phyloP scores from a whole-genome alignment of 345 rosid species.

The Lagerstroemia speciosa region DNA sequence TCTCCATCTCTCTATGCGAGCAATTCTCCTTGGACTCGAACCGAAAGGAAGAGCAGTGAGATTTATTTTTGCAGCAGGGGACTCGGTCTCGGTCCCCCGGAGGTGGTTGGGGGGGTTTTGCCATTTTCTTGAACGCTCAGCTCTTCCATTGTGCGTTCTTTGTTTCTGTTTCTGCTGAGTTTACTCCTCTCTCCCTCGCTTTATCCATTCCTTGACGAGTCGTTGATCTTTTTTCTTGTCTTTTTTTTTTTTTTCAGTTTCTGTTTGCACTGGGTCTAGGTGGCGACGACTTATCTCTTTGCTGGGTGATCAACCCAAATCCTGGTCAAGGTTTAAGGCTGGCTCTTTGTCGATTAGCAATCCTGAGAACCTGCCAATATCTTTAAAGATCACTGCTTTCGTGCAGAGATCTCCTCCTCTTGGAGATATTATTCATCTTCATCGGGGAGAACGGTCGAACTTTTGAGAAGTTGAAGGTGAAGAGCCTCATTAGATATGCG shows the following conservation, averaged over 20 bases:
- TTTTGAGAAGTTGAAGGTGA: not conserved
- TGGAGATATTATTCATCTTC: not conserved
- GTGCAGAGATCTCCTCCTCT: not conserved
- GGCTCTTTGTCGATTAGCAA: not conserved
- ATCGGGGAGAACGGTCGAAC: not conserved
- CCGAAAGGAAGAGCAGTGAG: not conserved
- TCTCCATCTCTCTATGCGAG: not conserved
- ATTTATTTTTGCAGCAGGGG: not conserved
- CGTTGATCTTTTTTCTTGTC: not conserved
- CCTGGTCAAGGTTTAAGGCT: not conserved
- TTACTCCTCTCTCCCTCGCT: not conserved
- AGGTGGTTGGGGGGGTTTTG: not conserved
- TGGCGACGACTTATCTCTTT: not conserved
- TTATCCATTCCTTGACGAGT: not conserved
- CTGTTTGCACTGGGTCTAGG: not conserved
- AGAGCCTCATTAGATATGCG: not conserved
- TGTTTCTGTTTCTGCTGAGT: not conserved
- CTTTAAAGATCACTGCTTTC: not conserved
- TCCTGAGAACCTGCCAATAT: not conserved
- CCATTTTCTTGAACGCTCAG: slow-evolving; percentile 2
- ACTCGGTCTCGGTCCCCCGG: slow-evolving; percentile 1
- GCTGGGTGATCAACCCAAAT: not conserved
- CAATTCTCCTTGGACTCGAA: not conserved
- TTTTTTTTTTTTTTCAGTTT: not conserved
- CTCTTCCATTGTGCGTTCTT: not conserved